Percentiles rank a stretch among this genome's conserved stretches.
phyloP scores from a whole-genome alignment of 441 rosid genomes.

The Sinapis alba region DNA sequence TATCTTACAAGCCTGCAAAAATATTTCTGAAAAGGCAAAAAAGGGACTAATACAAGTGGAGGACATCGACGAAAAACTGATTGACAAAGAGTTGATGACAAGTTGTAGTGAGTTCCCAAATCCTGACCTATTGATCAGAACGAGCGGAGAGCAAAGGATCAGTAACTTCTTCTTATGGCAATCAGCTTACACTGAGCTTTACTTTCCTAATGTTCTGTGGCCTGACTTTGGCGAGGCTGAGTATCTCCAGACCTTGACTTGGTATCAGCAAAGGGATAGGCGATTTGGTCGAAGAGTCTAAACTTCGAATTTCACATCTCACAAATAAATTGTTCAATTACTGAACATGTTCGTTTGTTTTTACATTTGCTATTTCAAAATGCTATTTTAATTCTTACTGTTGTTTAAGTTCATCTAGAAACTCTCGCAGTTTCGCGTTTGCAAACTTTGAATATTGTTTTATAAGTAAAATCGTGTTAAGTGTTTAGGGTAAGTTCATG shows the following conservation, averaged over 20 bases:
- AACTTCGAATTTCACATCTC: neutral
- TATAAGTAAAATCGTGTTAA: neutral
- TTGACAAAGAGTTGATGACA: constrained; percentile 3
- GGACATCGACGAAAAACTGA: neutral
- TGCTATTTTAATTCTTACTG: neutral
- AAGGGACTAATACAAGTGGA: constrained; percentile 3
- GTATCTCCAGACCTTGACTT: neutral
- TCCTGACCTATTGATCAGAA: constrained; percentile 41
- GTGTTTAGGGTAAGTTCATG: neutral
- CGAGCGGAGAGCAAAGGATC: too few relatives aligned
- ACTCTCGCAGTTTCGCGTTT: neutral
- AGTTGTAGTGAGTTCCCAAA: constrained; percentile 31
- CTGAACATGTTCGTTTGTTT: neutral
- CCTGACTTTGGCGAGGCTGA: constrained; percentile 35
- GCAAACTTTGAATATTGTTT: neutral
- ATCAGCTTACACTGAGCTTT: too few relatives aligned
- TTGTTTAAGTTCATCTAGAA: neutral
- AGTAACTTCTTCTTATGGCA: too few relatives aligned
- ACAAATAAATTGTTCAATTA: neutral
- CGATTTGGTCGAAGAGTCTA: neutral
- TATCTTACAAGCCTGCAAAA: constrained; percentile 36
- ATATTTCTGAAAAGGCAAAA: constrained; percentile 23
- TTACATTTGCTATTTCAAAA: neutral
- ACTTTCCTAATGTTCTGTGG: too few relatives aligned
- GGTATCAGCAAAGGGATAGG: neutral